A percentile compares a stretch with the other conserved stretches of the same genome.
phyloP scores from a whole-genome alignment of 345 rosid genomes.

The Cardamine chenopodiifolia region DNA sequence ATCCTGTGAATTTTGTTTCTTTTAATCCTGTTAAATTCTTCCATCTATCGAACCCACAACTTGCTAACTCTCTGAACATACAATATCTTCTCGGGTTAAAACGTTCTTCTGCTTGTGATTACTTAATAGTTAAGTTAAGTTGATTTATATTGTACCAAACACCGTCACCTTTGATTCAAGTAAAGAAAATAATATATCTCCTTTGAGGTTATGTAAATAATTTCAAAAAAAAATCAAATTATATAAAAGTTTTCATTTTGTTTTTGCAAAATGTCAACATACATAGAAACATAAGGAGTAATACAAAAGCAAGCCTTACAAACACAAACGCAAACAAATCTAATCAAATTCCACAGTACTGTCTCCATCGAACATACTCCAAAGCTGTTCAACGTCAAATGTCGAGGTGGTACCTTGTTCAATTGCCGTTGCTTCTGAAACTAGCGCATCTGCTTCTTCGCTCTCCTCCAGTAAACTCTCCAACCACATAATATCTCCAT shows the following conservation, averaged over 20 bases:
- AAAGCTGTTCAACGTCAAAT: conserved; percentile 42
- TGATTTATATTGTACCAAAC: neutral
- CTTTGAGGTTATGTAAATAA: neutral
- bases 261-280: neutral
- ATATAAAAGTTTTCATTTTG: neutral
- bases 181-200: neutral
- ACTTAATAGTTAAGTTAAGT: neutral
- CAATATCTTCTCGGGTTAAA: neutral
- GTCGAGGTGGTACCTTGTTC: neutral
- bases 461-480: conserved; percentile 25
- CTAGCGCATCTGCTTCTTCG: neutral
- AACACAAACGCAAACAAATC: neutral
- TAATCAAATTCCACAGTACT: conserved; percentile 30
- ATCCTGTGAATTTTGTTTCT: neutral
- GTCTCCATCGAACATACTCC: conserved; percentile 32
- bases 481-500: conserved; percentile 36
- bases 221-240: neutral
- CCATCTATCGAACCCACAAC: neutral
- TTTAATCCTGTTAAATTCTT: no score
- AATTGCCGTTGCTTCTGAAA: neutral
- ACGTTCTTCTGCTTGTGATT: neutral
- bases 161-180: neutral
- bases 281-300: neutral
- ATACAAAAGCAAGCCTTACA: neutral
- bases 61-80: neutral